Evolutionary conservation across 2,329 filamentous ascomycete genomes (phyloP), one percentile per base, ranked within the genome.

Genomic region (Fonsecaea nubica): DNA sequence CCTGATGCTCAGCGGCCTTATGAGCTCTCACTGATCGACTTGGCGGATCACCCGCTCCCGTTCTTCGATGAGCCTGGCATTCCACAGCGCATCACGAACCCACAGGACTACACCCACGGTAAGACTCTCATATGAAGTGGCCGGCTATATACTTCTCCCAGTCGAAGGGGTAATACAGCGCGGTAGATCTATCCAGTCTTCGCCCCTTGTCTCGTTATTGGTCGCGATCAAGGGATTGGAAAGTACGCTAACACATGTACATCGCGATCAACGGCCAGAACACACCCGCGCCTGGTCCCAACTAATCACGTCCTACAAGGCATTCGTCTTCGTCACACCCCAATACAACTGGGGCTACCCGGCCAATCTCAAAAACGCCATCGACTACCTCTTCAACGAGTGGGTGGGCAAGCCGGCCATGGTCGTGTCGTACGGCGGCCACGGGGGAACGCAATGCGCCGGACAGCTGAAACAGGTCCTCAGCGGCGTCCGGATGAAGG

Each of bases 361-460:
- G 0, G 85, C 82, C 0, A 80, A 78, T 6, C 76, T 85, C 57
- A 89, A 89, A 78, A 89, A 88, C 72, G 86, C 87, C 5, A 81
- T 89, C 63, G 87, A 89, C 73, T 89, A 86, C 72, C 79, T 89
- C 0, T 83, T 80, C 70, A 77, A 87, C 71, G 86, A 88, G 72
- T 88, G 85, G 84, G 80, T 75, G 30, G 84, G 81, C 8, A 88
- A 88, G 74, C 83, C 85, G 0, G 80, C 80, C 18, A 76, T 77
- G 55, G 78, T 88, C 63, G 80, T 89, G 32, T 84, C 80, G 63
- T 88, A 88, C 75, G 86, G 86, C 4, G 80, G 80, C 0, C 73
- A 75, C 32, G 80, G 80, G 0, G 80, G 80, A 0, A 74, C 65
- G 1, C 79, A 80, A 56, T 76, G 76, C 2, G 76, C 76, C 1